Percentiles rank a stretch among this genome's conserved stretches.
phyloP scores from a whole-genome alignment of 2,329 filamentous ascomycete species.

The Colletotrichum coccodes region DNA sequence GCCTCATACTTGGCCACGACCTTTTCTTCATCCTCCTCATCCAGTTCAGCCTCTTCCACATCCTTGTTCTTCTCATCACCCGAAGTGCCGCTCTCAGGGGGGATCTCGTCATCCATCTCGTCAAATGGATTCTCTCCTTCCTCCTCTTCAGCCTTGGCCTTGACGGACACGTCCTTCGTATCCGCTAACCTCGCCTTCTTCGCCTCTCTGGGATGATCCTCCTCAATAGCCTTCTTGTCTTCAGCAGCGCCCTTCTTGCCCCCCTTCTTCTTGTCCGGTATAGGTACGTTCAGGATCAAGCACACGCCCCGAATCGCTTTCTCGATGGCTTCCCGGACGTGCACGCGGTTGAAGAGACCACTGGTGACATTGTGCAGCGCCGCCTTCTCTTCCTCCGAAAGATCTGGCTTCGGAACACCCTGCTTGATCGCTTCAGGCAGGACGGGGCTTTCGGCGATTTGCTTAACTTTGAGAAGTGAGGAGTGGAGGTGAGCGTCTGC shows the following conservation, averaged over 20 bases:
- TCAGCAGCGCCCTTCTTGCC: conserved; percentile 42
- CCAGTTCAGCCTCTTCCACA: conserved; percentile 43
- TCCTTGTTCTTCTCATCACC: conserved; percentile 38
- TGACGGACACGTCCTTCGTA: conserved; percentile 35
- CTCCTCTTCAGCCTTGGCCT: conserved; percentile 41
- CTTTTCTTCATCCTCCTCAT: conserved; percentile 44
- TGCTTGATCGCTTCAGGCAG: conserved; percentile 60
- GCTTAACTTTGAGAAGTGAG: conserved; percentile 63
- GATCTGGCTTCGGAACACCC: conserved; percentile 59
- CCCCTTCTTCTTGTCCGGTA: conserved; percentile 56
- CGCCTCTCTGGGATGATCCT: conserved; percentile 42
- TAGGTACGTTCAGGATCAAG: conserved; percentile 56
- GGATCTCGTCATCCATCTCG: conserved; percentile 33
- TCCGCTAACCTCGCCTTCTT: conserved; percentile 39
- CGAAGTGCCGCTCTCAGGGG: conserved; percentile 33
- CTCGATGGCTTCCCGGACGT: conserved; percentile 60
- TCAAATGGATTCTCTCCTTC: conserved; percentile 38
- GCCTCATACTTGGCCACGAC: conserved; percentile 56
- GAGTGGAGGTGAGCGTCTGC: conserved; percentile 66
- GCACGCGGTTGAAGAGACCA: conserved; percentile 61
- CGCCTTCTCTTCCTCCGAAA: conserved; percentile 61
- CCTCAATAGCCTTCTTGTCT: conserved; percentile 43
- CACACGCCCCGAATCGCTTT: conserved; percentile 62
- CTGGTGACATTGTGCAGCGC: conserved; percentile 70
- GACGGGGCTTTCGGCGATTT: conserved; percentile 59